These are phyloP conservation scores for Lepidium didymum DNA, from an alignment of 345 rosid genomes.

Conservation along the genomic window DNA sequence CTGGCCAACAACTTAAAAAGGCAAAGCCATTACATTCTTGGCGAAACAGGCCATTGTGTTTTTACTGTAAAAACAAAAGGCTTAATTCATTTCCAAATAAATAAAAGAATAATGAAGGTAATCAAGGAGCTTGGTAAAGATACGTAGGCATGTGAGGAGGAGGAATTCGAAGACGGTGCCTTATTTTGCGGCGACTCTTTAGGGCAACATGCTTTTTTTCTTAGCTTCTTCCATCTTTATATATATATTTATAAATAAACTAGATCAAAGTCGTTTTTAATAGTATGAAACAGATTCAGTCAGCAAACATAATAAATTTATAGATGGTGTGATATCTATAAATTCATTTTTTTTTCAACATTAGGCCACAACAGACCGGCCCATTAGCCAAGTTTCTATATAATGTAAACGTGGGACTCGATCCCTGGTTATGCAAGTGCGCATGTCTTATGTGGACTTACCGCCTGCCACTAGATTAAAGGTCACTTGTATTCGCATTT, in stretches of 20 bases:
- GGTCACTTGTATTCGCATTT: too few species aligned
- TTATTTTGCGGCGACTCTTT: slow-evolving; percentile 53
- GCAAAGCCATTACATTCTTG: too few species aligned
- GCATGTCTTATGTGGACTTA: too few species aligned
- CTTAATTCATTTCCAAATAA: not conserved
- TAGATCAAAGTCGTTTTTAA: not conserved
- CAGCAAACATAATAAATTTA: not conserved
- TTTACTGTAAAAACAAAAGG: too few species aligned
- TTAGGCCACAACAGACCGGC: too few species aligned
- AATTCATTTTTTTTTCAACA: too few species aligned
- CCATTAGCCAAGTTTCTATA: too few species aligned
- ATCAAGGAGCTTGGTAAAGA: slow-evolving; percentile 5
- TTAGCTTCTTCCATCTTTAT: slow-evolving; percentile 19
- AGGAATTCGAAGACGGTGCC: slow-evolving; percentile 51
- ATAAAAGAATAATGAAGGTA: slow-evolving; percentile 7
- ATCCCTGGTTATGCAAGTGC: too few species aligned
- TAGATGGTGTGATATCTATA: not conserved
- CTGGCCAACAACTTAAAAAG: not conserved
- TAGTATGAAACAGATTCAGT: not conserved
- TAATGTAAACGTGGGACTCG: too few species aligned
- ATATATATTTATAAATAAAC: not conserved
- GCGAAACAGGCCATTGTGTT: too few species aligned
- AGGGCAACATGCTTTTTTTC: slow-evolving; percentile 25
- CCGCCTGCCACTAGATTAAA: too few species aligned
- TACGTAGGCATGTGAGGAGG: slow-evolving; percentile 34